phyloP scores from a whole-genome alignment of 2,329 filamentous ascomycete genomes.

The Colletotrichum melonis region DNA sequence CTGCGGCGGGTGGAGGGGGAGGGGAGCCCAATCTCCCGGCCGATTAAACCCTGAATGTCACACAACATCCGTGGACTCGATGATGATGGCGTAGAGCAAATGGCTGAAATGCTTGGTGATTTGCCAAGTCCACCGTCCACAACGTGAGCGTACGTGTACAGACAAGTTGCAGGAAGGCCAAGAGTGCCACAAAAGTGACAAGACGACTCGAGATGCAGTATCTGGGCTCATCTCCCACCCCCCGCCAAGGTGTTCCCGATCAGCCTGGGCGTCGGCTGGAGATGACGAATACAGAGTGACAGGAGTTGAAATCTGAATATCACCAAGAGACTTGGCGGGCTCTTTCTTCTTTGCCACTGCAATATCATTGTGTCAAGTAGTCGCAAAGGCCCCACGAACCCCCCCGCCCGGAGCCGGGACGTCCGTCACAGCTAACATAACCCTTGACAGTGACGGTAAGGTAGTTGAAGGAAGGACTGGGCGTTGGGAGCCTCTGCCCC shows the following conservation, averaged over 20 bases:
- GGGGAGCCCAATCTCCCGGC: constrained; percentile 21
- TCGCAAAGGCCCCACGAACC: constrained; percentile 14
- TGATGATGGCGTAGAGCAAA: neutral
- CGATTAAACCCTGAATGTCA: constrained; percentile 6
- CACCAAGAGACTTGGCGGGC: constrained; percentile 2
- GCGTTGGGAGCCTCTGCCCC: neutral
- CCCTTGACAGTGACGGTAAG: neutral
- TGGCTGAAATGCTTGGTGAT: neutral
- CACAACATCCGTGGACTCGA: neutral
- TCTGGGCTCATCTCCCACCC: neutral
- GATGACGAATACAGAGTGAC: neutral
- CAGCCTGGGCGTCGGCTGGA: constrained; percentile 30
- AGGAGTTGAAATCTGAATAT: neutral
- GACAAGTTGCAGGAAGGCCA: neutral
- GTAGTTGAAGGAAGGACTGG: neutral
- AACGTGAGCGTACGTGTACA: neutral
- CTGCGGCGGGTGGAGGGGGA: constrained; percentile 22
- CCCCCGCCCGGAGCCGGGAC: neutral
- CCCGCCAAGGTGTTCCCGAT: constrained; percentile 28
- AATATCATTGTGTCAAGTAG: neutral
- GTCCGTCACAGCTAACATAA: neutral
- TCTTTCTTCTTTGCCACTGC: neutral
- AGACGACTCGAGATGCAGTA: constrained; percentile 9
- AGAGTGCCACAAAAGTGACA: neutral
- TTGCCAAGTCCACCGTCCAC: constrained; percentile 9